phyloP scores from a whole-genome alignment of 495 filamentous ascomycete species.

The Podospora pseudoanserina region DNA sequence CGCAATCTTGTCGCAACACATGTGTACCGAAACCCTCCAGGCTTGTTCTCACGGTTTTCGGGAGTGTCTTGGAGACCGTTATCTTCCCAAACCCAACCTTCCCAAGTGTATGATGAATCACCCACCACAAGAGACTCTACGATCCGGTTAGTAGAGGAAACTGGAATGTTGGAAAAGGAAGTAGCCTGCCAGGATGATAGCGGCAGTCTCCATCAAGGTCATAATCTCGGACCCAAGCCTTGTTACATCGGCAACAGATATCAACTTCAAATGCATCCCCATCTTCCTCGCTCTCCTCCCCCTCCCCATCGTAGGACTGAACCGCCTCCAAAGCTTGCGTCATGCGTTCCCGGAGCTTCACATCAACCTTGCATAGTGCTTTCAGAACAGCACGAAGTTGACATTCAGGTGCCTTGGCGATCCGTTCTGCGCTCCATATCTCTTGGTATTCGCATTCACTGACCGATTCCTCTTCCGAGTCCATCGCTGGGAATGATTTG shows the following conservation, averaged over 20 bases:
- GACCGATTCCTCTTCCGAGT: too few relatives aligned
- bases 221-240: background rate
- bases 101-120: background rate
- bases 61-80: background rate
- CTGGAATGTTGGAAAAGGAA: background rate
- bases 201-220: background rate
- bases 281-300: background rate
- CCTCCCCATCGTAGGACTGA: background rate
- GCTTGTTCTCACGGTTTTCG: background rate
- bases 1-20: background rate
- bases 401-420: too few relatives aligned
- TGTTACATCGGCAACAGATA: background rate
- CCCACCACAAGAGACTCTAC: background rate
- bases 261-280: background rate
- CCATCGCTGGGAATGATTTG: too few relatives aligned
- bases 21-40: background rate
- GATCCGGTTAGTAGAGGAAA: background rate
- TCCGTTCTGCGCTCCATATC: too few relatives aligned
- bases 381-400: too few relatives aligned
- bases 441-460: too few relatives aligned
- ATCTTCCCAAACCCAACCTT: conserved; percentile 1
- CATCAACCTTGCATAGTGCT: too few relatives aligned
- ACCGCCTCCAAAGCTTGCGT: too few relatives aligned
- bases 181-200: background rate
- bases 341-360: too few relatives aligned